Evolutionary conservation across 768 basidiomycete genomes (phyloP), one percentile per base, ranked within the genome.

Genomic region (Tylopilus vinaceipallidus): DNA sequence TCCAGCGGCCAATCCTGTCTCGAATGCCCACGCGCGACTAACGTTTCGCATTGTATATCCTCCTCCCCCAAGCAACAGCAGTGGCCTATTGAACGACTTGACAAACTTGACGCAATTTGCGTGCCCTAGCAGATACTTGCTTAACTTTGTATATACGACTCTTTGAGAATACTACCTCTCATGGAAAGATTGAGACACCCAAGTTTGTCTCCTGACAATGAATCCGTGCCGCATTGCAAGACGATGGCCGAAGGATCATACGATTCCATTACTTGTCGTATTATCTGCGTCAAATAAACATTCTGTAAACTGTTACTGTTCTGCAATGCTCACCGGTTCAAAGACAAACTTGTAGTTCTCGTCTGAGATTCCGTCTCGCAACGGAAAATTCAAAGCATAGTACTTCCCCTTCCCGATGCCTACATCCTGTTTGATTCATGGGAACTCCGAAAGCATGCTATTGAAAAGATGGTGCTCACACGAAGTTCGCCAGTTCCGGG

Each of bases 21-120:
- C 97, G 61, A 83, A 99, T 19, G 97, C 95, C 97, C 97, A 99
- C 12, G 90, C 86, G 36, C 97, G 81, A 55, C 92, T 94, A 52
- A 98, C 95, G 55, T 95, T 95, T 37, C 95, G 88, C 83, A 99
- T 95, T 4, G 97, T 99, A 69, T 99, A 99, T 0, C 97, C 97
- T 10, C 97, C 97, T 23, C 97, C 97, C 13, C 97, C 97, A 22
- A 99, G 82, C 17, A 99, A 76, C 11, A 99, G 73, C n/a, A 98
- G 69, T 2, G 97, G 97, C 42, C 91, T 87, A 64, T 91, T 88
- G 71, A 98, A 97, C 1, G 91, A 92, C 67, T 98, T 97, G 45
- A 99, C 91, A 66, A 95, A 98, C 61, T 86, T 87, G 34, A 98
- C 95, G 57, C 97, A 99, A 63, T 95, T 92, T 2, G 97, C 97